A percentile compares a stretch with the other conserved stretches of the same genome.
phyloP scores from a whole-genome alignment of 2,329 filamentous ascomycete species.

The Tolypocladium ophioglossoides region DNA sequence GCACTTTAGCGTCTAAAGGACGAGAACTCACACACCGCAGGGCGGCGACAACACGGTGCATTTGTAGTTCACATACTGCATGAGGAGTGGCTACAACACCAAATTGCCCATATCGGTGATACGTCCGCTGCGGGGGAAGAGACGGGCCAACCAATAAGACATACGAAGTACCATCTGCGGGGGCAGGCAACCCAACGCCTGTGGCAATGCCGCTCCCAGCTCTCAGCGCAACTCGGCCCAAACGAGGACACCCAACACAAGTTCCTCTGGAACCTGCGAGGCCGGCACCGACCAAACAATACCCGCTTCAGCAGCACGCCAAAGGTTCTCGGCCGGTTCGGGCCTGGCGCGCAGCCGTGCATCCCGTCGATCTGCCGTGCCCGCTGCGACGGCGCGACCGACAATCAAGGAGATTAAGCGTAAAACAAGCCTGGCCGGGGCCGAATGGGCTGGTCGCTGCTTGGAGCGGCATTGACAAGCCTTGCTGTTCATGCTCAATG shows the following conservation, averaged over 20 bases:
- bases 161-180: background rate
- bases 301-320: background rate
- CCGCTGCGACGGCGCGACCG: background rate
- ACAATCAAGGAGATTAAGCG: background rate
- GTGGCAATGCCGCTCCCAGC: too few species aligned
- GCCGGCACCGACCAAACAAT: too few species aligned
- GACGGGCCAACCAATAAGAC: background rate
- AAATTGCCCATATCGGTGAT: background rate
- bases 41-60: background rate
- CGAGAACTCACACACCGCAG: background rate
- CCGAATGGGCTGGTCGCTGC: too few species aligned
- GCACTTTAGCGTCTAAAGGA: background rate
- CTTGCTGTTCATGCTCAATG: too few species aligned
- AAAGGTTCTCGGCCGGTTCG: background rate
- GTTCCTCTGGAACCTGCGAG: too few species aligned
- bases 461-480: background rate
- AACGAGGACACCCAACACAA: background rate
- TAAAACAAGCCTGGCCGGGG: too few species aligned
- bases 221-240: too few species aligned
- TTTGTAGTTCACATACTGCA: background rate
- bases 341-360: background rate
- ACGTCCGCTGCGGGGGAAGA: background rate
- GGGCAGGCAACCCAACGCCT: background rate
- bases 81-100: background rate
- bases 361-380: background rate